Evolutionary conservation across 2,329 filamentous ascomycete species (phyloP).

Genomic region (Biscogniauxia sp.): DNA sequence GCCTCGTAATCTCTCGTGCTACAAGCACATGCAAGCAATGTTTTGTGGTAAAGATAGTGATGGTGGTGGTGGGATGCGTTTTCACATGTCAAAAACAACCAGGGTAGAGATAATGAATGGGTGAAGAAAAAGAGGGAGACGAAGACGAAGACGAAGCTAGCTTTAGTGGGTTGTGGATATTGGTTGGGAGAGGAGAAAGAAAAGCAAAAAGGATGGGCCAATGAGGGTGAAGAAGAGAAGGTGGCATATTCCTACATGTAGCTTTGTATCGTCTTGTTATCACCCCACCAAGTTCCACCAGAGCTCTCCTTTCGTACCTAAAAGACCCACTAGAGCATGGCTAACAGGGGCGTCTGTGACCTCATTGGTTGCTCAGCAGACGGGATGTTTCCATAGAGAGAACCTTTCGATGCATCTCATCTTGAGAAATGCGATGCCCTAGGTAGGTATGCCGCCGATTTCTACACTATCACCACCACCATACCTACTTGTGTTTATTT

Average conservation of each 20-base stretch:
- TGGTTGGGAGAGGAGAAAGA: not conserved
- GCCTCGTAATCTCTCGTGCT: not conserved
- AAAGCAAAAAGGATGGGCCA: not conserved
- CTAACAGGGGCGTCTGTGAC: slow-evolving; percentile 2
- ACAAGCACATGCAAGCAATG: not conserved
- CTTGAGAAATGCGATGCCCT: no score
- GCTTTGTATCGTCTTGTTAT: not conserved
- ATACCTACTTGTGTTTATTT: not conserved
- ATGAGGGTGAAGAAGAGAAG: not conserved
- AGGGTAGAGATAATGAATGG: not conserved
- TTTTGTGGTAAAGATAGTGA: not conserved
- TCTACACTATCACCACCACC: no score
- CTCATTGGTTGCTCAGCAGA: not conserved
- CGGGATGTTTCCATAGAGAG: not conserved
- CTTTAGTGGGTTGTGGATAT: not conserved
- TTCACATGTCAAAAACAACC: not conserved
- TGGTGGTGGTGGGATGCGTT: not conserved
- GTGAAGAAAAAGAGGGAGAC: no score
- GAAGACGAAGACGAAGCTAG: not conserved
- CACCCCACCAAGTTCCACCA: slow-evolving; percentile 1
- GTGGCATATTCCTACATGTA: not conserved
- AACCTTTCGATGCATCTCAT: not conserved
- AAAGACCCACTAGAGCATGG: slow-evolving; percentile 6
- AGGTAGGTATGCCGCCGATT: no score
- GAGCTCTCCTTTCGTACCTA: not conserved